A percentile compares a stretch with the other conserved stretches of the same genome.
phyloP scores from a whole-genome alignment of 225 moss, liverwort and hornwort genomes.

The Pseudoscleropodium purum region DNA sequence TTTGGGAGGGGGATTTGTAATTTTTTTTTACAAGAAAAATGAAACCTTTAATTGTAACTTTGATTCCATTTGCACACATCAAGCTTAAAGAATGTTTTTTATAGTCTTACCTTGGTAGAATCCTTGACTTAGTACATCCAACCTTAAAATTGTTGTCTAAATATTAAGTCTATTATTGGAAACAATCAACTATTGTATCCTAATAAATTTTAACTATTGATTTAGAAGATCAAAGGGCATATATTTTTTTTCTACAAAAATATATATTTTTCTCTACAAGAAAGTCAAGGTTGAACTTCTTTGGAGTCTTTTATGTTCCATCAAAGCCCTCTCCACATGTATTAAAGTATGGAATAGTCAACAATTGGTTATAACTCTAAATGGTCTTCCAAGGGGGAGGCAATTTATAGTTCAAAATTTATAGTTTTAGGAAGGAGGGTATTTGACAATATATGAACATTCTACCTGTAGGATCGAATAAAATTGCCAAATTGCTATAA shows the following conservation, averaged over 20 bases:
- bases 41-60: not conserved
- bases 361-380: not conserved
- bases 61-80: not conserved
- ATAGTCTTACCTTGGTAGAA: not conserved
- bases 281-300: not conserved
- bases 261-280: too few relatives aligned
- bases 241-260: too few relatives aligned
- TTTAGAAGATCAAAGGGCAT: fast-evolving
- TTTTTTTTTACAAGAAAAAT: too few relatives aligned
- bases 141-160: not conserved
- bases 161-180: not conserved
- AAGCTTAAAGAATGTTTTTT: not conserved
- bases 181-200: not conserved
- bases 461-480: not conserved
- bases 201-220: not conserved
- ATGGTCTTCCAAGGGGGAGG: fast-evolving
- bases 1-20: too few relatives aligned
- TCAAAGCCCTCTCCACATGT: not conserved
- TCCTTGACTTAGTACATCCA: not conserved
- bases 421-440: not conserved
- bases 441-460: not conserved
- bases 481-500: not conserved
- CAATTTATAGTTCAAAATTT: fast-evolving
- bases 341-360: not conserved
- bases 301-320: not conserved